Evolutionary conservation across 1,284 basidiomycete species (phyloP).

Genomic region (Vanrija pseudolonga): DNA sequence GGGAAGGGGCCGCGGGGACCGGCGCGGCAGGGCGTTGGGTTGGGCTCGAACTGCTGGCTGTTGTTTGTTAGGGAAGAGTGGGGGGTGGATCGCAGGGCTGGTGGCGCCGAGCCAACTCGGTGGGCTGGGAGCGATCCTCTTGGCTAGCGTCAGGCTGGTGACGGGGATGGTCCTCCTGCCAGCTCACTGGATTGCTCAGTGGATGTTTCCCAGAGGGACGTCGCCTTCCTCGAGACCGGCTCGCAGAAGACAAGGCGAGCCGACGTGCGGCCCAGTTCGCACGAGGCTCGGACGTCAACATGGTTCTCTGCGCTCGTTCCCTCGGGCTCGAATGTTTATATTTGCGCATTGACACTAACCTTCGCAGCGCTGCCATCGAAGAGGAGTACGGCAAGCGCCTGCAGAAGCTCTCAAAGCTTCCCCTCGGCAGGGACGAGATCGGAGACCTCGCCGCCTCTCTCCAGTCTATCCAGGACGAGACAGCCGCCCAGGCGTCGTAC

Average conservation of each 20-base stretch:
- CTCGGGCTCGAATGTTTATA: not conserved
- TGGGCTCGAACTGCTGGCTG: not conserved
- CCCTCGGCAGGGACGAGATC: constrained; percentile 83
- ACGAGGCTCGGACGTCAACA: not conserved
- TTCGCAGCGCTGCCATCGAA: constrained; percentile 57
- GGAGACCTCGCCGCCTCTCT: constrained; percentile 76
- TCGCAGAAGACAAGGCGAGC: too few relatives aligned
- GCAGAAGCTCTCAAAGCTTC: constrained; percentile 70
- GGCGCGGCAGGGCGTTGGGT: too few relatives aligned
- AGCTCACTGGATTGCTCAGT: too few relatives aligned
- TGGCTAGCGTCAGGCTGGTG: too few relatives aligned
- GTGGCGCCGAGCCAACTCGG: too few relatives aligned
- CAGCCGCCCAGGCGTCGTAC: constrained; percentile 63
- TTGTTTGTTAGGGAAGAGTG: not conserved
- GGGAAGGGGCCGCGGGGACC: constrained; percentile 10
- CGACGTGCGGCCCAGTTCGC: not conserved
- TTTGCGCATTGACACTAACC: not conserved
- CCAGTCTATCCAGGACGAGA: constrained; percentile 74
- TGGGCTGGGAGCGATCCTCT: too few relatives aligned
- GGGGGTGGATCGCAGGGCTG: too few relatives aligned
- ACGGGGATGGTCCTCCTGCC: too few relatives aligned
- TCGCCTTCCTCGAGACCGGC: too few relatives aligned
- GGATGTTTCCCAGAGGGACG: too few relatives aligned
- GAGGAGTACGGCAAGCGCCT: constrained; percentile 92
- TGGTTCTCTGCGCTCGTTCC: not conserved